These are phyloP conservation scores for Paraconiothyrium brasiliense DNA, from an alignment of 2,329 filamentous ascomycete genomes.

Conservation along the genomic window DNA sequence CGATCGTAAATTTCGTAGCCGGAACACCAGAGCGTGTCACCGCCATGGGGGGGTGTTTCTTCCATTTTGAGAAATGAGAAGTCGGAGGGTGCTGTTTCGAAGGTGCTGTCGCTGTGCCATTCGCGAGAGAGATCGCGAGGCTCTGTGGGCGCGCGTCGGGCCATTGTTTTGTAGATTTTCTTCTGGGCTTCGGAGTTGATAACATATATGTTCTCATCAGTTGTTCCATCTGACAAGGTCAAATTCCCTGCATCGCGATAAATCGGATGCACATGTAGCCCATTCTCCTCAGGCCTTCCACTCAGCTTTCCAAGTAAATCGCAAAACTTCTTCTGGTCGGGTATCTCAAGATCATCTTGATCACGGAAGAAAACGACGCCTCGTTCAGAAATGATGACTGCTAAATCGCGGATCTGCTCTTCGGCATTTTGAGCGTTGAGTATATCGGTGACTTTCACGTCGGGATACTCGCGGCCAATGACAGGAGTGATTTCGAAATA, in stretches of 20 bases:
- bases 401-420: slow-evolving; percentile 70
- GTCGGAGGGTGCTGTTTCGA: slow-evolving; percentile 65
- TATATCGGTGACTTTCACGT: slow-evolving; percentile 68
- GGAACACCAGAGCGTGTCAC: slow-evolving; percentile 55
- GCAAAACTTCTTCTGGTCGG: slow-evolving; percentile 62
- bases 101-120: slow-evolving; percentile 70
- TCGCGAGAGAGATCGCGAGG: slow-evolving; percentile 45
- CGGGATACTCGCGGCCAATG: slow-evolving; percentile 70
- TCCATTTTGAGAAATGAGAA: slow-evolving; percentile 33
- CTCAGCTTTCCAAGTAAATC: slow-evolving; percentile 58
- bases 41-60: slow-evolving; percentile 37
- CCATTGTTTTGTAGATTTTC: slow-evolving; percentile 46
- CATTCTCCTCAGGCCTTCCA: slow-evolving; percentile 64
- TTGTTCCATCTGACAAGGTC: slow-evolving; percentile 26
- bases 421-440: slow-evolving; percentile 70
- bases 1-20: slow-evolving; percentile 53
- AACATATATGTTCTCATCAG: slow-evolving; percentile 55
- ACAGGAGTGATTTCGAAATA: slow-evolving; percentile 68
- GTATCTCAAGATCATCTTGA: slow-evolving; percentile 59
- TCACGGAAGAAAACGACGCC: slow-evolving; percentile 65
- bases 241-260: slow-evolving; percentile 39
- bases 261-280: slow-evolving; percentile 69
- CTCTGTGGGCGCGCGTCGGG: slow-evolving; percentile 33
- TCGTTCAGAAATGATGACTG: slow-evolving; percentile 58
- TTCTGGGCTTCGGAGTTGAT: slow-evolving; percentile 66